Evolutionary conservation across 2,329 filamentous ascomycete genomes (phyloP).

Genomic region (Ophiosphaerella herpotricha): DNA sequence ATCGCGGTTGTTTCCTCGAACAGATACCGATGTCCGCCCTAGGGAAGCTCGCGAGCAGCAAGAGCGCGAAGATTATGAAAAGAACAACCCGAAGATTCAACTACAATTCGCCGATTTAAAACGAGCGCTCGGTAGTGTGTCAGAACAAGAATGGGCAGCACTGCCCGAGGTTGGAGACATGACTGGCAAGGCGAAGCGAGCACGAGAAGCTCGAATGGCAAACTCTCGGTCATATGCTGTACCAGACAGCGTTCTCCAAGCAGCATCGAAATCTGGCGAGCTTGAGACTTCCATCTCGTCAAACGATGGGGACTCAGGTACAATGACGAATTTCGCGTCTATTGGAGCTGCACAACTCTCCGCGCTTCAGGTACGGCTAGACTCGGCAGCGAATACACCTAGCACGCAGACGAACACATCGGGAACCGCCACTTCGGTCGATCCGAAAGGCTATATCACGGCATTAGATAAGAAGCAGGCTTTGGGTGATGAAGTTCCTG

Average conservation of each 20-base stretch:
- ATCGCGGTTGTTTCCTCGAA: conserved; percentile 68
- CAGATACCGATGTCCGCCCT: conserved; percentile 75
- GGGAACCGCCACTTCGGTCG: conserved; percentile 87
- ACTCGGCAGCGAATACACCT: conserved; percentile 77
- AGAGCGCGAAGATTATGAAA: conserved; percentile 93
- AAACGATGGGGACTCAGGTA: conserved; percentile 73
- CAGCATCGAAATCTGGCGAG: conserved; percentile 78
- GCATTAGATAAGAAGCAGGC: conserved; percentile 82
- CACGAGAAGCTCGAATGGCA: conserved; percentile 77
- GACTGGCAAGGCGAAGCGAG: conserved; percentile 88
- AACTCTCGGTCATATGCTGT: conserved; percentile 81
- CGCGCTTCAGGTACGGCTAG: conserved; percentile 89
- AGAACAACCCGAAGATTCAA: conserved; percentile 96
- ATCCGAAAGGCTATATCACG: conserved; percentile 94
- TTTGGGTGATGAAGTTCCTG: conserved; percentile 72
- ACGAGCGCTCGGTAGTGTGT: conserved; percentile 81
- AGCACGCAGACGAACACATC: conserved; percentile 68
- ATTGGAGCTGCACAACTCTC: conserved; percentile 96
- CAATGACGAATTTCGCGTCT: conserved; percentile 97
- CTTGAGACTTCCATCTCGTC: conserved; percentile 81
- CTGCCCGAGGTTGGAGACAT: conserved; percentile 95
- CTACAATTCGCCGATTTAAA: conserved; percentile 98
- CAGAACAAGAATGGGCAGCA: conserved; percentile 95
- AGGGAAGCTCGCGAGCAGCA: conserved; percentile 93
- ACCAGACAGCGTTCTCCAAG: conserved; percentile 90